Evolutionary conservation across 345 rosid species (phyloP).

Genomic region (Citrus hindsii): DNA sequence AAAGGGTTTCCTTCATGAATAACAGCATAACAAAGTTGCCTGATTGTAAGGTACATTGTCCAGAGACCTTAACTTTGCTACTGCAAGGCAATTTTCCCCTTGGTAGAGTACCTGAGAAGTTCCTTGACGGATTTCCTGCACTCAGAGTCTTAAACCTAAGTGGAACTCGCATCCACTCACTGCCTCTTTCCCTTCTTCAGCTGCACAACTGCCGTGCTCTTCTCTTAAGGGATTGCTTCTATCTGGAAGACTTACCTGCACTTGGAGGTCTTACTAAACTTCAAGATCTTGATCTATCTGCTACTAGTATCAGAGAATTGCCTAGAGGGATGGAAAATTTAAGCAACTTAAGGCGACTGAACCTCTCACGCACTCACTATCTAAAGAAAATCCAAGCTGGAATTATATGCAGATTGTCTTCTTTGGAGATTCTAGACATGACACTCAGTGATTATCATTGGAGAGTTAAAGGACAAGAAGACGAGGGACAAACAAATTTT

Average conservation of each 20-base stretch:
- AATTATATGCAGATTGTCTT: conserved; percentile 23
- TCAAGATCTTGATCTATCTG: conserved; percentile 38
- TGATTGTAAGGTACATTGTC: conserved; percentile 16
- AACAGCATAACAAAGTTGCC: conserved; percentile 25
- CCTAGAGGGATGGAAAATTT: conserved; percentile 34
- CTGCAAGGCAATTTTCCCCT: conserved; percentile 33
- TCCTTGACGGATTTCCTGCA: conserved; percentile 29
- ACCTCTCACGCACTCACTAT: conserved; percentile 38
- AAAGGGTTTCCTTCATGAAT: conserved; percentile 43
- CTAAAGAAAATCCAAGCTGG: conserved; percentile 31
- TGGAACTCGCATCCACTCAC: conserved; percentile 25
- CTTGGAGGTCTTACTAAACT: conserved; percentile 29
- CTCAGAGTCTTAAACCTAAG: conserved; percentile 33
- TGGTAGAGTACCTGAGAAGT: conserved; percentile 16
- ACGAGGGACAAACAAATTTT: conserved; percentile 27
- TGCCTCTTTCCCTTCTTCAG: conserved; percentile 30
- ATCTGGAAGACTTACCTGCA: conserved; percentile 34
- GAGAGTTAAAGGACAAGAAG: conserved; percentile 20
- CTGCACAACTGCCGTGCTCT: conserved; percentile 31
- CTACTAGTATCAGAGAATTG: conserved; percentile 25
- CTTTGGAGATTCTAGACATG: conserved; percentile 44
- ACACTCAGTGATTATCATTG: conserved; percentile 36
- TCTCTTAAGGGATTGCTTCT: conserved; percentile 28
- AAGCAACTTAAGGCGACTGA: conserved; percentile 23
- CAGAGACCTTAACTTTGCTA: conserved; percentile 25